Evolutionary conservation across 2,329 filamentous ascomycete genomes (phyloP), one percentile per base, ranked within the genome.

Genomic region (Penicillium sp.): DNA sequence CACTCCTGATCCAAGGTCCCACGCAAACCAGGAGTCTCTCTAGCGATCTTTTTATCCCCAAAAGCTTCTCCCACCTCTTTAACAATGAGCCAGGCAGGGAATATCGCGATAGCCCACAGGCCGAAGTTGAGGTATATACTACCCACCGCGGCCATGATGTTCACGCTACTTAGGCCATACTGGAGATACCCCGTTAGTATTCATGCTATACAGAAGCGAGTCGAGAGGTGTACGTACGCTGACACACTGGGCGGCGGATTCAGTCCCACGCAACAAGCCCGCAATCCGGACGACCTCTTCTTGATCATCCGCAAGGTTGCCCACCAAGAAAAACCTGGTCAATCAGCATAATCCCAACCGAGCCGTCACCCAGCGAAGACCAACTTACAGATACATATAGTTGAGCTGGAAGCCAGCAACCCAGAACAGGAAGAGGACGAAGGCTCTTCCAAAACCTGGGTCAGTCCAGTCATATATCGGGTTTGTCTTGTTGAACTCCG

Each of bases 191-290:
- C 59, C n/a, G 60, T 58, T 31, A 55, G 32, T 13, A 49, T 48
- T 3, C 25, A 21, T 3, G 5, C 34, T 2, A 18, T 2, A 23
- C 5, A 37, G 3, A 10, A 13, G 0, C 31, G 37, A 54, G 25
- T 32, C 23, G 31, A 31, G 16, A 48, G 10, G 18, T 12, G 9
- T 47, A 71, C 76, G 62, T 64, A 79, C 77, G 63, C 85, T 88
- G 16, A 91, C 72, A 7, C 87, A 87, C 67, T 91, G 88, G 74
- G 85, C 87, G 0, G 86, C 88, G 1, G 86, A 89, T 70, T 91
- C 87, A 0, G 85, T 88, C 1, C 85, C 88, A 52, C 87, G 79
- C 3, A 91, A 75, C 13, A 91, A 71, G 0, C 85, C 86, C 0
- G 87, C 82, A 63, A 87, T 86, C 1, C 87, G 81, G 41, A 91